Conservation (phyloP, 257 asterid species). For the Paraleonurus japonicus region DNA sequence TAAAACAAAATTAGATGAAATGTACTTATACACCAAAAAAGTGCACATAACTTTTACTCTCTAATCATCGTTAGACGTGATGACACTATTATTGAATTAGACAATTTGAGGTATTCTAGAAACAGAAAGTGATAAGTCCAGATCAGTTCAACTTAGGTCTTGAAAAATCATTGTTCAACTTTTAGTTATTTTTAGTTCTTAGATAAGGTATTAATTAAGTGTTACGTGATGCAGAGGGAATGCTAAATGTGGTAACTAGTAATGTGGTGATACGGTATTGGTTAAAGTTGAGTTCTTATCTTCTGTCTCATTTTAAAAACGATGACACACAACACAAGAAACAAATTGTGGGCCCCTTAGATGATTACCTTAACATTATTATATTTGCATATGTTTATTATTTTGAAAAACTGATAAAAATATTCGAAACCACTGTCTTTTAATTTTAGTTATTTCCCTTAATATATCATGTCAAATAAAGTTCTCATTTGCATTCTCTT, state of each 20-base stretch:
- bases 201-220: background rate
- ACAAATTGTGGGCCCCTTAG: background rate
- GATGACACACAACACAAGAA: conserved; percentile 23
- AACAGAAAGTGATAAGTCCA: background rate
- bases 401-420: background rate
- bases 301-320: background rate
- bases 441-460: too few relatives aligned
- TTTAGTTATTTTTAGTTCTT: background rate
- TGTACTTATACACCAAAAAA: too few relatives aligned
- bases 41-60: too few relatives aligned
- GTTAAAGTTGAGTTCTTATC: conserved; percentile 29
- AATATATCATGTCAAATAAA: too few relatives aligned
- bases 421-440: background rate
- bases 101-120: background rate
- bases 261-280: conserved; percentile 28
- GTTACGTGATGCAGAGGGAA: conserved; percentile 30
- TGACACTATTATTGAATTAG: too few relatives aligned
- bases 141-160: background rate
- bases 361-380: too few relatives aligned
- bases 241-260: conserved; percentile 5
- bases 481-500: too few relatives aligned
- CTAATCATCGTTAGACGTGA: background rate
- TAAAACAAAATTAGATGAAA: too few relatives aligned
- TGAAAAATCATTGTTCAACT: background rate
- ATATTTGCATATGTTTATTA: too few relatives aligned